Evolutionary conservation across 2,329 filamentous ascomycete species (phyloP).

Genomic region (Akanthomyces muscarius): DNA sequence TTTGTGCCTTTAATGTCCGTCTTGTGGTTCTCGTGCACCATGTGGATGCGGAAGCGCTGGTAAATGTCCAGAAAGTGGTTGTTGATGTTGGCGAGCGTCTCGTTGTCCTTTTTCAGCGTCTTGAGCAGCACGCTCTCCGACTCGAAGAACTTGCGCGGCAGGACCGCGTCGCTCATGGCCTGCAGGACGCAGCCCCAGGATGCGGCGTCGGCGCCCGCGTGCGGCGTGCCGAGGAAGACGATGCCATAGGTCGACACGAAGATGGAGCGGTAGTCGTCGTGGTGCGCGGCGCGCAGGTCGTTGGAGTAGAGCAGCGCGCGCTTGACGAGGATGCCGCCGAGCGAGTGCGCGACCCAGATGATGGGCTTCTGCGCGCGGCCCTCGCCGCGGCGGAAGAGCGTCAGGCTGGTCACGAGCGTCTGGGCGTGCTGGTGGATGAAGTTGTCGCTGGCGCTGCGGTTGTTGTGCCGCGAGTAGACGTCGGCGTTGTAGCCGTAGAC

Average conservation of each 20-base stretch:
- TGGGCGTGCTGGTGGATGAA: conserved; percentile 69
- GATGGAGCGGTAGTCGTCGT: conserved; percentile 63
- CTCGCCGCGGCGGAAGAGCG: conserved; percentile 57
- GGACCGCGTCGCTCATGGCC: conserved; percentile 60
- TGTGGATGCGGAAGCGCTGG: conserved; percentile 66
- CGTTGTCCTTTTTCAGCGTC: conserved; percentile 69
- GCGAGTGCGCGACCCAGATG: conserved; percentile 71
- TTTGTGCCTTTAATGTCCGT: conserved; percentile 63
- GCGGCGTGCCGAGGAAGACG: conserved; percentile 73
- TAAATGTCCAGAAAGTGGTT: conserved; percentile 68
- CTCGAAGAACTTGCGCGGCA: conserved; percentile 64
- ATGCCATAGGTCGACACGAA: conserved; percentile 73
- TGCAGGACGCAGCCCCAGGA: conserved; percentile 66
- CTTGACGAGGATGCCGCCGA: conserved; percentile 71
- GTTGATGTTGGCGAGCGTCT: conserved; percentile 71
- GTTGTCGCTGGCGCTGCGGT: conserved; percentile 58
- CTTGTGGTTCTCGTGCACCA: conserved; percentile 71
- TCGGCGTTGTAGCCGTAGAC: conserved; percentile 75
- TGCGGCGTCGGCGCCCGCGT: conserved; percentile 64
- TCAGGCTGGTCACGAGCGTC: conserved; percentile 59
- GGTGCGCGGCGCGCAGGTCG: conserved; percentile 54
- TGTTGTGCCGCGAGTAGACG: conserved; percentile 45
- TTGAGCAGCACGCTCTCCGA: conserved; percentile 64
- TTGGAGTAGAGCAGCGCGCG: conserved; percentile 64
- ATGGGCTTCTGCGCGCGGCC: conserved; percentile 60